Evolutionary conservation across 2,329 filamentous ascomycete genomes (phyloP).

Genomic region (Colletotrichum euphorbiae): DNA sequence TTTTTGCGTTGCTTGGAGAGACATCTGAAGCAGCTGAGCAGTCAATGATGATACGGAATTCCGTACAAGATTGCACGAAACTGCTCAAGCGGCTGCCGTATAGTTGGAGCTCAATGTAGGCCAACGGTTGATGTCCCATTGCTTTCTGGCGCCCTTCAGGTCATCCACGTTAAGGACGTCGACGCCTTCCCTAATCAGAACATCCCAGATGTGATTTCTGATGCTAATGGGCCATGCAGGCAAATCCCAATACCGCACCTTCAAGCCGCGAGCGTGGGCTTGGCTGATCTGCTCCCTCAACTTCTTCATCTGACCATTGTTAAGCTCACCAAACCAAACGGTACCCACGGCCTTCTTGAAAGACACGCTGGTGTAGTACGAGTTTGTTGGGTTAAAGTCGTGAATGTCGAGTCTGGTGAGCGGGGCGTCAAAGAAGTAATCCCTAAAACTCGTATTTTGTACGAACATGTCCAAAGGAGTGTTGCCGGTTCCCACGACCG

Average conservation of each 20-base stretch:
- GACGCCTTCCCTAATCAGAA: constrained; percentile 66
- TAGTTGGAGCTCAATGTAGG: constrained; percentile 21
- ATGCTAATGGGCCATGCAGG: constrained; percentile 67
- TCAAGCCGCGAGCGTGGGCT: constrained; percentile 66
- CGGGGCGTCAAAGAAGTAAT: constrained; percentile 76
- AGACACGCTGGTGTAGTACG: constrained; percentile 73
- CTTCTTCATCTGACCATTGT: constrained; percentile 54
- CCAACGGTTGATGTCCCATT: constrained; percentile 49
- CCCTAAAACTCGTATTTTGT: constrained; percentile 64
- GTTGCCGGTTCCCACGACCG: constrained; percentile 76
- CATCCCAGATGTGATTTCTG: constrained; percentile 68
- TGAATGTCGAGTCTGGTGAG: constrained; percentile 55
- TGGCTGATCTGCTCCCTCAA: constrained; percentile 59
- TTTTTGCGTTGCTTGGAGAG: no score
- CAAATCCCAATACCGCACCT: constrained; percentile 70
- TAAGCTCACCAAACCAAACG: constrained; percentile 59
- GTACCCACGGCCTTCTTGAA: constrained; percentile 67
- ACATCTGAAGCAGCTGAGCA: neutral
- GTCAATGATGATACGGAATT: neutral
- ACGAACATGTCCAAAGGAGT: constrained; percentile 68
- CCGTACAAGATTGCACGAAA: neutral
- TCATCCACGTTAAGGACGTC: constrained; percentile 74
- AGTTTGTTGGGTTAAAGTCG: constrained; percentile 65
- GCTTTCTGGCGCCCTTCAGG: constrained; percentile 56
- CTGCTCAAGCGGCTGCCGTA: constrained; percentile 8